Percentiles rank a stretch among this genome's conserved stretches.
Conservation (phyloP, 1,284 basidiomycete genomes). For the Naganishia cerealis region DNA sequence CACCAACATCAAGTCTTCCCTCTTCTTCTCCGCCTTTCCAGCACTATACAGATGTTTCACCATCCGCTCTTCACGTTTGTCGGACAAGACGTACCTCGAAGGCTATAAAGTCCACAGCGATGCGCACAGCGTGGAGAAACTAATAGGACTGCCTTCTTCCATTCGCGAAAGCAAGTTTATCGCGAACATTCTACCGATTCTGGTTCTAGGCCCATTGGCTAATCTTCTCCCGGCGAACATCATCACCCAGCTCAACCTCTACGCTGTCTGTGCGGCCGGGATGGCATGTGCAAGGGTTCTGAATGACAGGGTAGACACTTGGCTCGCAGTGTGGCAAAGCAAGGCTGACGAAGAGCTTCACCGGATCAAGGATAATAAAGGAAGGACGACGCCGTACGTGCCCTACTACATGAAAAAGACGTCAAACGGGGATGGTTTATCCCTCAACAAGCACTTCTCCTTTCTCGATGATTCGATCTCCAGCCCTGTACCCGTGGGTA, state of each 20-base stretch:
- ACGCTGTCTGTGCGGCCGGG: conserved; percentile 21
- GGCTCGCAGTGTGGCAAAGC: neutral
- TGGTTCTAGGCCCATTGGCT: conserved; percentile 20
- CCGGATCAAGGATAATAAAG: neutral
- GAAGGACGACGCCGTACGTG: neutral
- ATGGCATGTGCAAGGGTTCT: conserved; percentile 11
- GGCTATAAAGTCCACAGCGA: neutral
- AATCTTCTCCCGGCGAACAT: conserved; percentile 21
- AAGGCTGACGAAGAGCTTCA: neutral
- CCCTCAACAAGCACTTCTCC: conserved; percentile 10
- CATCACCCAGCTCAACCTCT: conserved; percentile 31
- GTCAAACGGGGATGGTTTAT: neutral
- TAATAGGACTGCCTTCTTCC: neutral
- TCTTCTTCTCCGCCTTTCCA: conserved; percentile 32
- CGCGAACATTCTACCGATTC: neutral
- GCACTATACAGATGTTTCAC: conserved; percentile 18
- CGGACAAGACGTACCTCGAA: neutral
- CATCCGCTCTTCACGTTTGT: neutral
- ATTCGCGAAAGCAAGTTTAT: neutral
- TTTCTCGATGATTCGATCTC: conserved; percentile 4
- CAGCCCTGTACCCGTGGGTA: neutral
- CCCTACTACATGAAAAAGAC: conserved; percentile 6
- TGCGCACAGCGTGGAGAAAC: neutral
- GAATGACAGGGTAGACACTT: neutral
- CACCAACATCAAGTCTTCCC: conserved; percentile 15